Conservation (phyloP, 495 filamentous ascomycete genomes). For the Hyaloscypha bicolor region DNA sequence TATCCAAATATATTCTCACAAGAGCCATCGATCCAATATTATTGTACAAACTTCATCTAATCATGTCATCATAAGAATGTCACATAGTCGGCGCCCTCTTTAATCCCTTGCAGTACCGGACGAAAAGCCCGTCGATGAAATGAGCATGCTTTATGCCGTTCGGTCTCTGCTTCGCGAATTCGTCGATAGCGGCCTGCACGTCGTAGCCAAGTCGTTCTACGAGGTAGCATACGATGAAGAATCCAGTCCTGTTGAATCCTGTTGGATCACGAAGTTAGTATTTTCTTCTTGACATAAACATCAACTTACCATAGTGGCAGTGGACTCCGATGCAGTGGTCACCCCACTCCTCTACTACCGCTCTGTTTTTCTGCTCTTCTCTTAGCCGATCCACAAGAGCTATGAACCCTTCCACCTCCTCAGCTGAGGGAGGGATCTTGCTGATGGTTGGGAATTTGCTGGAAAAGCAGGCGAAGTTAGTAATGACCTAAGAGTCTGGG, state of each 20-base stretch:
- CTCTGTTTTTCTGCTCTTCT: slow-evolving; percentile 48
- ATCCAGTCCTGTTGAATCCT: slow-evolving; percentile 51
- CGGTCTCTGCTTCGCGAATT: slow-evolving; percentile 71
- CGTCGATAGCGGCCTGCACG: slow-evolving; percentile 77
- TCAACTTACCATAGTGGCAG: slow-evolving; percentile 69
- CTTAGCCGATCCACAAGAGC: slow-evolving; percentile 72
- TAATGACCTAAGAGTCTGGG: too few species aligned
- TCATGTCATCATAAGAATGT: not conserved
- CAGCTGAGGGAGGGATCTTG: slow-evolving; percentile 76
- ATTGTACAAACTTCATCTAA: not conserved
- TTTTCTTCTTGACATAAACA: too few species aligned
- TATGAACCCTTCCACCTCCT: slow-evolving; percentile 79
- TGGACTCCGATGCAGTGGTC: slow-evolving; percentile 72
- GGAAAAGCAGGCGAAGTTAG: not conserved
- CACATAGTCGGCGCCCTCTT: slow-evolving; percentile 32
- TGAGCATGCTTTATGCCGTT: slow-evolving; percentile 89
- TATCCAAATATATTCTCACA: not conserved
- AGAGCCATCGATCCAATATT: not conserved
- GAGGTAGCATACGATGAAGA: slow-evolving; percentile 87
- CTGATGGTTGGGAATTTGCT: slow-evolving; percentile 85
- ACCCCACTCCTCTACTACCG: slow-evolving; percentile 34
- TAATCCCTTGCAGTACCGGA: slow-evolving; percentile 60
- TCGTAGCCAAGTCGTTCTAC: slow-evolving; percentile 76
- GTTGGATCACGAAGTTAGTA: not conserved
- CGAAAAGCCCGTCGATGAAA: slow-evolving; percentile 84